These are phyloP conservation scores for Talaromyces sp. DNA, from an alignment of 2,329 filamentous ascomycete genomes.

Conservation along the genomic window DNA sequence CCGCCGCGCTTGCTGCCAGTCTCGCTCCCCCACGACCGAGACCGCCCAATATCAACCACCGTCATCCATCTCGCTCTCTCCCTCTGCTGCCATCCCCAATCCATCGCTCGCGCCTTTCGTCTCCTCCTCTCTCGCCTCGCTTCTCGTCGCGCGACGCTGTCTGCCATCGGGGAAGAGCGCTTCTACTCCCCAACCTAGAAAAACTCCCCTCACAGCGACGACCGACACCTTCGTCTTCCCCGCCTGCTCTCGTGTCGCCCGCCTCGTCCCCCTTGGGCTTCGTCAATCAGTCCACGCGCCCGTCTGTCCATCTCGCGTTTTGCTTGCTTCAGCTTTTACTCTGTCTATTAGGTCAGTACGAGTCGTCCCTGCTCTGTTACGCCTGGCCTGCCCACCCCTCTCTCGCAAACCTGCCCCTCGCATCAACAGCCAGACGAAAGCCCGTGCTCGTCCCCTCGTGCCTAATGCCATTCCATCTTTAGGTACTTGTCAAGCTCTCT, in stretches of 20 bases:
- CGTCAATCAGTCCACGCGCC: neutral
- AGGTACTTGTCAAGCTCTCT: neutral
- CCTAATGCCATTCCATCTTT: neutral
- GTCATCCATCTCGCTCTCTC: neutral
- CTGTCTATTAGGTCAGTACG: neutral
- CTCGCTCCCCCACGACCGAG: neutral
- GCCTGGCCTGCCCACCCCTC: neutral
- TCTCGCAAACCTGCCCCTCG: neutral
- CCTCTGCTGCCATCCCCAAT: neutral
- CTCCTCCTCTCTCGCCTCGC: neutral
- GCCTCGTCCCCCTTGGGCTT: neutral
- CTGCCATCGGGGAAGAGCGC: neutral
- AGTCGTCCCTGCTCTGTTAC: neutral
- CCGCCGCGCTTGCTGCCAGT: neutral
- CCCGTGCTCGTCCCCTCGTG: neutral
- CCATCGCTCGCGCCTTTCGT: neutral
- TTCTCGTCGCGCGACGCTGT: neutral
- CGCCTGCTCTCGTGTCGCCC: neutral
- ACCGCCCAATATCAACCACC: neutral
- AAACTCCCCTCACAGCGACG: constrained; percentile 5
- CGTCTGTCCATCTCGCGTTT: neutral
- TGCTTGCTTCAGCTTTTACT: neutral
- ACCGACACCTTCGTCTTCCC: neutral
- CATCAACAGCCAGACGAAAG: neutral
- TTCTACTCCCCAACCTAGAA: neutral